phyloP scores from a whole-genome alignment of 768 basidiomycete genomes.

The Suillus ampliporus region DNA sequence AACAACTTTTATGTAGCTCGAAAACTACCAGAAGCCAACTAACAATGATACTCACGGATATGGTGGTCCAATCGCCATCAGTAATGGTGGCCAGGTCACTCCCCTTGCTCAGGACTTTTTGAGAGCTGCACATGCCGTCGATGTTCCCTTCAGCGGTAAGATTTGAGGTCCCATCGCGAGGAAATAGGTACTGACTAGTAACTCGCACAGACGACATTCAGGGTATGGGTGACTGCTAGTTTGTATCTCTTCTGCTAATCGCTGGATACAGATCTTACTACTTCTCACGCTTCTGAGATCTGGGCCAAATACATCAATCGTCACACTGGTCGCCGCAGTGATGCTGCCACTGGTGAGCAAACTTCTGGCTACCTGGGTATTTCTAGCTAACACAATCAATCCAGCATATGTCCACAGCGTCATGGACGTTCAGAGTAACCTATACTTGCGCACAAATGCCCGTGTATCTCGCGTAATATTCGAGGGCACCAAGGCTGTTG shows the following conservation, averaged over 20 bases:
- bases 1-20: constrained; percentile 46
- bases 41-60: constrained; percentile 75
- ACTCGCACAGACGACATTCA: constrained; percentile 62
- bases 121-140: constrained; percentile 62
- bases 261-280: constrained; percentile 51
- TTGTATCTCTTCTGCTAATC: constrained; percentile 8
- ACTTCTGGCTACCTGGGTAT: not conserved
- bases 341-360: constrained; percentile 64
- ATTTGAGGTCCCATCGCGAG: constrained; percentile 7
- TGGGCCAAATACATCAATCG: constrained; percentile 83
- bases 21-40: constrained; percentile 77
- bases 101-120: constrained; percentile 73
- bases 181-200: not conserved
- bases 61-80: constrained; percentile 76
- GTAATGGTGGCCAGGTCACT: constrained; percentile 68
- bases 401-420: constrained; percentile 73
- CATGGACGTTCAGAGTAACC: constrained; percentile 69
- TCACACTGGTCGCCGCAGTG: constrained; percentile 72
- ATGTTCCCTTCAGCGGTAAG: constrained; percentile 69
- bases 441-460: constrained; percentile 69
- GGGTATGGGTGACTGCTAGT: constrained; percentile 33
- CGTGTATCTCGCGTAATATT: constrained; percentile 75
- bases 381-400: not conserved
- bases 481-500: constrained; percentile 73
- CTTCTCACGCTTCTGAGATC: constrained; percentile 67